Percentiles rank a stretch among this genome's conserved stretches.
phyloP scores from a whole-genome alignment of 2,329 filamentous ascomycete genomes.

The Didymella segeticola region DNA sequence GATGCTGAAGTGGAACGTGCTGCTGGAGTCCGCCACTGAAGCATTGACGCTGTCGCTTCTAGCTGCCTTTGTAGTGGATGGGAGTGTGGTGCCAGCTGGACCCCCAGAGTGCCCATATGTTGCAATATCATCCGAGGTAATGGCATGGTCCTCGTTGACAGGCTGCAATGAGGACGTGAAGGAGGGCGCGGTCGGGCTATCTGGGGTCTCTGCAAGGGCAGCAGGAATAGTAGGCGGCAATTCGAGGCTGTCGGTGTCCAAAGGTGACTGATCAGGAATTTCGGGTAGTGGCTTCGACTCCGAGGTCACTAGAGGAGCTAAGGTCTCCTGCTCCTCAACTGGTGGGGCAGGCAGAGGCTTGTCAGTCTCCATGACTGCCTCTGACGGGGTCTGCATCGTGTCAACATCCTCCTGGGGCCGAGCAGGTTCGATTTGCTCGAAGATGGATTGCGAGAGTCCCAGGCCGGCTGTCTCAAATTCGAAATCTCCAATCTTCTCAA shows the following conservation, averaged over 20 bases:
- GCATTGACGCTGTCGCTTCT: conserved; percentile 70
- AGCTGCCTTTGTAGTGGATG: conserved; percentile 35
- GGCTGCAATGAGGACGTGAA: conserved; percentile 56
- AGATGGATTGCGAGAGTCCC: conserved; percentile 51
- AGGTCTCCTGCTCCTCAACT: conserved; percentile 46
- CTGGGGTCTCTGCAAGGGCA: conserved; percentile 27
- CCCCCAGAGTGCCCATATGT: conserved; percentile 41
- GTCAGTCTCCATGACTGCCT: conserved; percentile 36
- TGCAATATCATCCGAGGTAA: conserved; percentile 17
- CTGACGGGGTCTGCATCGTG: conserved; percentile 20
- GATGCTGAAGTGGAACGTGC: conserved; percentile 74
- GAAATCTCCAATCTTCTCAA: conserved; percentile 90
- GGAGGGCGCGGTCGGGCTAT: conserved; percentile 44
- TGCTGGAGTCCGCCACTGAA: conserved; percentile 78
- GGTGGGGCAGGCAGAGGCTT: conserved; percentile 49
- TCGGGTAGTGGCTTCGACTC: conserved; percentile 73
- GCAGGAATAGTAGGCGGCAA: conserved; percentile 30
- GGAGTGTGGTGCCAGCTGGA: conserved; percentile 43
- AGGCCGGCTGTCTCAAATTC: conserved; percentile 65
- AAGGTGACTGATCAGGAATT: conserved; percentile 59
- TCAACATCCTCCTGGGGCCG: conserved; percentile 19
- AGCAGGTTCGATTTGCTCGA: conserved; percentile 30
- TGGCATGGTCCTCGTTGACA: conserved; percentile 33
- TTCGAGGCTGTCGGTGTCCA: conserved; percentile 32
- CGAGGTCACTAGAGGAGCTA: conserved; percentile 53